These are phyloP conservation scores for Casuarina equisetifolia DNA, from an alignment of 306 rosid genomes.

Conservation along the genomic window DNA sequence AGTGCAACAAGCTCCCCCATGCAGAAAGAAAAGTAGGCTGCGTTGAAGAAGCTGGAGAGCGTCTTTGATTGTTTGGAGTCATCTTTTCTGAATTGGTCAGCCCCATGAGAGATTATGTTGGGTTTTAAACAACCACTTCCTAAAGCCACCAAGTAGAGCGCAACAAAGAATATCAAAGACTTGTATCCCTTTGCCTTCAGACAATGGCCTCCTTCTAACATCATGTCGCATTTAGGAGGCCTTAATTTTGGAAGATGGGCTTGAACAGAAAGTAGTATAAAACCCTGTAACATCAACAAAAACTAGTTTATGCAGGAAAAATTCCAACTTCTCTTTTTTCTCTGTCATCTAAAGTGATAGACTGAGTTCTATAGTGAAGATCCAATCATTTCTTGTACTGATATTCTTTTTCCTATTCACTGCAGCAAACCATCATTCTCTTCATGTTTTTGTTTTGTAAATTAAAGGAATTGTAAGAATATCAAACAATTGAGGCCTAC, in stretches of 20 bases:
- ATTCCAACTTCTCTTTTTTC: neutral
- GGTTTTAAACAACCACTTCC: conserved; percentile 74
- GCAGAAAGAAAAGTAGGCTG: conserved; percentile 62
- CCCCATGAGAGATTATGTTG: conserved; percentile 64
- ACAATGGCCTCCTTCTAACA: conserved; percentile 23
- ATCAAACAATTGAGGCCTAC: neutral
- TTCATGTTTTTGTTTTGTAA: neutral
- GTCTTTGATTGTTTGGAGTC: conserved; percentile 39
- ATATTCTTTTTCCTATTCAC: too few relatives aligned
- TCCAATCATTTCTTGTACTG: too few relatives aligned
- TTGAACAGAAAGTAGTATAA: conserved; percentile 51
- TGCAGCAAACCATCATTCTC: too few relatives aligned
- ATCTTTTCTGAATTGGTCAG: conserved; percentile 52
- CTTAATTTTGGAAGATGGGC: conserved; percentile 53
- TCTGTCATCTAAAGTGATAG: neutral
- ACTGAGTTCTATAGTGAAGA: too few relatives aligned
- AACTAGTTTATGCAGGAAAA: neutral
- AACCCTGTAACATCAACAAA: conserved; percentile 41
- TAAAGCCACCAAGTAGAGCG: conserved; percentile 59
- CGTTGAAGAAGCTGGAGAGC: conserved; percentile 60
- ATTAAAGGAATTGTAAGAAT: conserved; percentile 1
- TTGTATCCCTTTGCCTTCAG: conserved; percentile 43
- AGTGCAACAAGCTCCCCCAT: conserved; percentile 54
- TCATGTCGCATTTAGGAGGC: conserved; percentile 47
- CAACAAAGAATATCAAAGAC: conserved; percentile 47